These are phyloP conservation scores for Aspergillus sp. DNA, from an alignment of 2,329 filamentous ascomycete genomes.

Conservation along the genomic window DNA sequence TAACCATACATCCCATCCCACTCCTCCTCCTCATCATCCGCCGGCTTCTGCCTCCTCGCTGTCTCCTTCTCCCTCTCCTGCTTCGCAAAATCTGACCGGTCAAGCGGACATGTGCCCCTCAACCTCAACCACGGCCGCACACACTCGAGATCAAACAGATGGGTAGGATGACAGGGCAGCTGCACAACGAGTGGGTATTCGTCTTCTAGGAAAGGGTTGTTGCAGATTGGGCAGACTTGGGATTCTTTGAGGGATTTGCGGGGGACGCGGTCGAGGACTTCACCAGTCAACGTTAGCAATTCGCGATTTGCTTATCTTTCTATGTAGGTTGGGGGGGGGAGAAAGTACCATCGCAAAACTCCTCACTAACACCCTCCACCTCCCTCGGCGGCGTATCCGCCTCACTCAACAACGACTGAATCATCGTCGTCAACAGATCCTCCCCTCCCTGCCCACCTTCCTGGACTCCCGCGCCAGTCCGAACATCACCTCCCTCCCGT, in stretches of 20 bases:
- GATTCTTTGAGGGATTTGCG: constrained; percentile 47
- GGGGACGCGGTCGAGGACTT: constrained; percentile 53
- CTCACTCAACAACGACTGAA: constrained; percentile 47
- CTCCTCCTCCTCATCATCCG: constrained; percentile 40
- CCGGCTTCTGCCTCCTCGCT: constrained; percentile 42
- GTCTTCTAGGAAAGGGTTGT: constrained; percentile 56
- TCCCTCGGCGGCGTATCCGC: constrained; percentile 55
- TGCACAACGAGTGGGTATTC: constrained; percentile 57
- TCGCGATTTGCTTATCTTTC: not conserved
- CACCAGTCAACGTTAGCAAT: constrained; percentile 1
- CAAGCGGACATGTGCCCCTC: constrained; percentile 58
- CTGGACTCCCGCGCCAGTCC: constrained; percentile 15
- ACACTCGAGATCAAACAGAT: constrained; percentile 60
- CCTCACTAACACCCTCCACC: constrained; percentile 55
- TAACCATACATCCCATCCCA: constrained; percentile 45
- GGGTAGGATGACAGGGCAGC: constrained; percentile 55
- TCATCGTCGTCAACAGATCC: constrained; percentile 48
- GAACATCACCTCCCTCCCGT: constrained; percentile 26
- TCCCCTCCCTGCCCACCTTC: constrained; percentile 27
- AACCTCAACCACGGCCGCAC: constrained; percentile 59
- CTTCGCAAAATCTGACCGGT: constrained; percentile 54
- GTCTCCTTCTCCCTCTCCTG: constrained; percentile 45
- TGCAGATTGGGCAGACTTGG: constrained; percentile 55
- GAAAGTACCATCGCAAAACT: constrained; percentile 49
- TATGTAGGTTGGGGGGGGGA: not conserved